Evolutionary conservation across 2,329 filamentous ascomycete species (phyloP).

Genomic region (Penicillium sp.): DNA sequence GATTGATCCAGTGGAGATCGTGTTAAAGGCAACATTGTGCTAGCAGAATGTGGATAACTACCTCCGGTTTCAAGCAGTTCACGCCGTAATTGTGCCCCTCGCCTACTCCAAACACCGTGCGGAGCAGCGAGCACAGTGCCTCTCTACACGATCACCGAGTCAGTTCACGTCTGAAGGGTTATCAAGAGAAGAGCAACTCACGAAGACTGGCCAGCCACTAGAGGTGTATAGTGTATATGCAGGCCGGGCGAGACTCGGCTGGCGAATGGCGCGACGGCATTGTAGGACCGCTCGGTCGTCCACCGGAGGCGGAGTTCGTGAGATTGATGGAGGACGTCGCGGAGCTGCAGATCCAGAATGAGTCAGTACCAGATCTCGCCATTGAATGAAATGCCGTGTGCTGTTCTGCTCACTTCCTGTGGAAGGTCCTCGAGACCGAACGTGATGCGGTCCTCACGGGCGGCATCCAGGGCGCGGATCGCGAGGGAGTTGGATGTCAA

Average conservation of each 20-base stretch:
- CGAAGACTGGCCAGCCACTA: conserved; percentile 34
- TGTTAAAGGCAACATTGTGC: background rate
- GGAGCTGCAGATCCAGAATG: conserved; percentile 46
- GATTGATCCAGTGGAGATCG: background rate
- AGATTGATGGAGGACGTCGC: conserved; percentile 57
- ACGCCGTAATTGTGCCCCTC: conserved; percentile 33
- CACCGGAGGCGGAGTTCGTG: conserved; percentile 76
- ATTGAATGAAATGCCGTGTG: background rate
- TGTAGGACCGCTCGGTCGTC: conserved; percentile 58
- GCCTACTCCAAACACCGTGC: conserved; percentile 50
- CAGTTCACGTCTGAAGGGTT: background rate
- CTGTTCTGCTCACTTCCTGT: conserved; percentile 48
- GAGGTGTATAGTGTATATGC: conserved; percentile 71
- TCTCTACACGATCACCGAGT: conserved; percentile 33
- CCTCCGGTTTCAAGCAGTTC: conserved; percentile 53
- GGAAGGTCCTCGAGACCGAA: conserved; percentile 70
- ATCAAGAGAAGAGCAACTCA: conserved; percentile 21
- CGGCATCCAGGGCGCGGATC: conserved; percentile 59
- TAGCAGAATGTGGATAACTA: conserved; percentile 24
- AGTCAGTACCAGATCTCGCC: background rate
- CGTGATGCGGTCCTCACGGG: conserved; percentile 75
- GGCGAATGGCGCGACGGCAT: conserved; percentile 63
- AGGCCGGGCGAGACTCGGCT: conserved; percentile 75
- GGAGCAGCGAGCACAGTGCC: conserved; percentile 56
- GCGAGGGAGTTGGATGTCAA: conserved; percentile 53